Evolutionary conservation across 805 yeast genomes (phyloP).

Genomic region (Metschnikowia kunwiensis): DNA sequence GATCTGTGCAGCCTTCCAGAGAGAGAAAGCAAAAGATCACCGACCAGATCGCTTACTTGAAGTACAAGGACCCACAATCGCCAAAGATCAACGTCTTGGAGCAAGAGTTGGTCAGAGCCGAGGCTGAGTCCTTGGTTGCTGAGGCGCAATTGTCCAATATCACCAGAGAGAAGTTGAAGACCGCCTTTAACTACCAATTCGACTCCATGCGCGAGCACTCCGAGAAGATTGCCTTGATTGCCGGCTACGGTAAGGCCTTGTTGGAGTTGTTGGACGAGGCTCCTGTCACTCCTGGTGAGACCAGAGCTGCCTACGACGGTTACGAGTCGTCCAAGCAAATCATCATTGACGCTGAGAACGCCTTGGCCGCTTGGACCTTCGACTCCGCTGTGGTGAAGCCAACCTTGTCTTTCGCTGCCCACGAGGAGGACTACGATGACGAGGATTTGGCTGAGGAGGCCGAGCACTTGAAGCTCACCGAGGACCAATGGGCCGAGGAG

Average conservation of each 20-base stretch:
- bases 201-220: constrained; percentile 93
- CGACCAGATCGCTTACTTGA: constrained; percentile 94
- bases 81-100: constrained; percentile 93
- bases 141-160: constrained; percentile 98
- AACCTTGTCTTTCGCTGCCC: constrained; percentile 57
- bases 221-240: constrained; percentile 94
- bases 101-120: constrained; percentile 98
- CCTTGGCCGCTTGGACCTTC: constrained; percentile 93
- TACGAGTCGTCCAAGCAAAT: constrained; percentile 97
- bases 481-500: constrained; percentile 21
- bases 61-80: constrained; percentile 97
- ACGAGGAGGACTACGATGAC: constrained; percentile 52
- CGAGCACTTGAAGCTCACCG: constrained; percentile 44
- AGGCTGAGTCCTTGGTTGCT: constrained; percentile 97
- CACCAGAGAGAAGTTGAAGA: constrained; percentile 96
- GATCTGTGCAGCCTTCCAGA: constrained; percentile 96
- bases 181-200: constrained; percentile 94
- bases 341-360: constrained; percentile 93
- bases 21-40: constrained; percentile 97
- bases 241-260: constrained; percentile 97
- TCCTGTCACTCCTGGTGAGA: constrained; percentile 98
- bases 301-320: constrained; percentile 97
- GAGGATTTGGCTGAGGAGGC: constrained; percentile 46
- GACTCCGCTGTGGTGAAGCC: constrained; percentile 95
- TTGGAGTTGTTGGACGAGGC: constrained; percentile 93